phyloP scores from a whole-genome alignment of 73 alveolate genomes.

The Paramecium pentaurelia region DNA sequence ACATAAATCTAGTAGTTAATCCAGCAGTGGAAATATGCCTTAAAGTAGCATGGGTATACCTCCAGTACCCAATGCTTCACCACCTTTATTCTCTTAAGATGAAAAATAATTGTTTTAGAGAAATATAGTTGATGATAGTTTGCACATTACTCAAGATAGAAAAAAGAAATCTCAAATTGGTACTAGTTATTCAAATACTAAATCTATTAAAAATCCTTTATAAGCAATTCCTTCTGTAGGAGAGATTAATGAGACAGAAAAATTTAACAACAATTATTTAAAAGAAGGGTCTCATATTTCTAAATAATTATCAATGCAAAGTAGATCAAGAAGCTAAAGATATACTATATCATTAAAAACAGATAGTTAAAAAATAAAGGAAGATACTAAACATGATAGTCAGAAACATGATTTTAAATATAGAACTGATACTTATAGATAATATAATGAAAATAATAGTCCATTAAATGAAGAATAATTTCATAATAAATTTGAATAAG shows the following conservation, averaged over 20 bases:
- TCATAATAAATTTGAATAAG: background rate
- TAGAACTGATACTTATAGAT: background rate
- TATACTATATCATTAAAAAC: background rate
- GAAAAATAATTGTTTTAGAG: background rate
- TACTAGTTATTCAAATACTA: background rate
- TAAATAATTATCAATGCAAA: background rate
- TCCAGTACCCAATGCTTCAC: background rate
- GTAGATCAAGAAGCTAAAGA: background rate
- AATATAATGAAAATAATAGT: background rate
- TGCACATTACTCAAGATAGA: background rate
- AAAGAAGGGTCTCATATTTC: background rate
- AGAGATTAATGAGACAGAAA: background rate
- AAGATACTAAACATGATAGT: background rate
- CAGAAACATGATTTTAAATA: background rate
- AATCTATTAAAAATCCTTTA: background rate
- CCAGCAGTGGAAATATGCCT: background rate
- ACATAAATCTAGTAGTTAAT: slow-evolving; percentile 8
- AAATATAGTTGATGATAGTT: background rate
- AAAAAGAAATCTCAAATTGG: slow-evolving; percentile 28
- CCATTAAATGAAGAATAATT: background rate
- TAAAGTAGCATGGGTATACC: slow-evolving; percentile 17
- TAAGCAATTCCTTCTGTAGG: slow-evolving; percentile 21
- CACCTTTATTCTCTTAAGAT: background rate
- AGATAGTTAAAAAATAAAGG: background rate
- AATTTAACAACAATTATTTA: background rate